Evolutionary conservation across 768 basidiomycete genomes (phyloP), one percentile per base, ranked within the genome.

Genomic region (Suillus cothurnatus): DNA sequence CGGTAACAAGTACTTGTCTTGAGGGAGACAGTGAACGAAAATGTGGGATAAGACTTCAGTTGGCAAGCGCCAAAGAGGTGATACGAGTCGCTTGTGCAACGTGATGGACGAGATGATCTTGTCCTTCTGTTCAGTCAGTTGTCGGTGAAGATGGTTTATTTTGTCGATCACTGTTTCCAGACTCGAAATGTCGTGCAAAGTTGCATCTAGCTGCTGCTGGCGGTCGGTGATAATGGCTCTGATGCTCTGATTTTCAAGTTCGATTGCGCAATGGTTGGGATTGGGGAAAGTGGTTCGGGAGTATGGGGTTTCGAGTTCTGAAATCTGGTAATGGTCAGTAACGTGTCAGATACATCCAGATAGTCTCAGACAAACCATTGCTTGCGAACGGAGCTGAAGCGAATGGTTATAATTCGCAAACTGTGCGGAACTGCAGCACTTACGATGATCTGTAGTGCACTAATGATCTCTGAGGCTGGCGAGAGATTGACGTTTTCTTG

Each of bases 11-110:
- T 66, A 59, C 32, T 73, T 67, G 21, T 71, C 72, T 61, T 77
- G 77, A 6, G 74, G 70, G n/a, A 80, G 68, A 67, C 79, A 81
- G 28, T 77, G 74, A 15, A 71, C 68, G 69, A 86, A 86, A 41
- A 87, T 81, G 70, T 84, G 81, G 39, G 79, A 77, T 36, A 79
- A 76, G 6, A 86, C 70, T 70, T 86, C 85, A 3, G 78, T 57
- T 8, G 85, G 85, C 11, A 86, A 72, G 17, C 70, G 66, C 60
- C 76, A 71, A 63, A 85, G 80, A 47, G 69, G 66, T 14, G 72
- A 73, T 32, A 70, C 34, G 2, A 73, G 68, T 4, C 70, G 64
- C 17, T 45, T 66, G 59, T 77, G 74, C 4, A 41, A 59, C 26
- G 3, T 28, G 15, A 28, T 52, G 26, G 50, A 52, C 6, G 26